Evolutionary conservation across 1,284 basidiomycete species (phyloP).

Genomic region (Limonomyces culmigenus): DNA sequence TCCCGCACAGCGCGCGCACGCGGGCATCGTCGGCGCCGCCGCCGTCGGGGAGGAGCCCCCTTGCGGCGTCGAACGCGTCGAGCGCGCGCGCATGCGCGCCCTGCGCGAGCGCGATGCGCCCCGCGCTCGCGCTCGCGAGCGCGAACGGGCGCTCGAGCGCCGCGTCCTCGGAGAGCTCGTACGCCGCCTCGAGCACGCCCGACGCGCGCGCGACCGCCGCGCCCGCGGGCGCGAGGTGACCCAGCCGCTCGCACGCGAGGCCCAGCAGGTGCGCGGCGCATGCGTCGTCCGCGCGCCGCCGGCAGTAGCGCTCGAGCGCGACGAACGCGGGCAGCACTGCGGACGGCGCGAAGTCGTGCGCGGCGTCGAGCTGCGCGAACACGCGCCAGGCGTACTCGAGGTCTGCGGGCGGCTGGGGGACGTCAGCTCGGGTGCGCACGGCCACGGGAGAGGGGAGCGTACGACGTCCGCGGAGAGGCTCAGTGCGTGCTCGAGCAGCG

Average conservation of each 20-base stretch:
- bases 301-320: conserved; percentile 63
- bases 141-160: conserved; percentile 66
- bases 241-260: conserved; percentile 74
- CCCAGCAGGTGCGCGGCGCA: conserved; percentile 75
- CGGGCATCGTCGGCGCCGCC: conserved; percentile 12
- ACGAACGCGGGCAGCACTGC: conserved; percentile 73
- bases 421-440: not conserved
- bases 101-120: conserved; percentile 52
- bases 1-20: conserved; percentile 40
- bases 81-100: conserved; percentile 44
- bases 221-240: conserved; percentile 47
- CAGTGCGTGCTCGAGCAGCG: conserved; percentile 64
- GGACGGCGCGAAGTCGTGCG: conserved; percentile 20
- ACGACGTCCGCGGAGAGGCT: conserved; percentile 57
- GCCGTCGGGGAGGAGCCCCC: conserved; percentile 50
- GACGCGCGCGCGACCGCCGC: conserved; percentile 51
- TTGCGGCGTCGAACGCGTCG: conserved; percentile 56
- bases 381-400: conserved; percentile 58
- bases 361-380: conserved; percentile 29
- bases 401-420: conserved; percentile 62
- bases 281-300: conserved; percentile 51
- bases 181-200: conserved; percentile 64
- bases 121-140: conserved; percentile 73
- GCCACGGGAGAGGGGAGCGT: conserved; percentile 14
- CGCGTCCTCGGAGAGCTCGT: conserved; percentile 75